phyloP scores from a whole-genome alignment of 1,139 yeast genomes.

The Sugiyamaella castrensis region DNA sequence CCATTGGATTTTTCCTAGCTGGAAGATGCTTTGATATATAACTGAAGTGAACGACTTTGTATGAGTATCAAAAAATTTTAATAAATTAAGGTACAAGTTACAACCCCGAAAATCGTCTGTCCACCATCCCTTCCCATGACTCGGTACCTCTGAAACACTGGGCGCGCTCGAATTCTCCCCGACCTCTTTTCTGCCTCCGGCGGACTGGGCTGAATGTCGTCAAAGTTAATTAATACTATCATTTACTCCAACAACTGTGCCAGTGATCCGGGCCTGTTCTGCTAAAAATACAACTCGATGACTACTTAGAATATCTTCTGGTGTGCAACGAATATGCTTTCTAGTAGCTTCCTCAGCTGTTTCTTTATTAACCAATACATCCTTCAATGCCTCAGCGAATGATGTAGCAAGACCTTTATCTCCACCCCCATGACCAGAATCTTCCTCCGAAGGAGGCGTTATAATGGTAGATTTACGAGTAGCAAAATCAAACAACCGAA shows the following conservation, averaged over 20 bases:
- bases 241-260: constrained; percentile 19
- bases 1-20: too few relatives aligned
- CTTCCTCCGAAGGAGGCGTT: constrained; percentile 23
- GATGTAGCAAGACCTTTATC: constrained; percentile 30
- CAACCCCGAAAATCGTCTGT: too few relatives aligned
- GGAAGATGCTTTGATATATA: too few relatives aligned
- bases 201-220: neutral
- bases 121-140: too few relatives aligned
- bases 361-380: constrained; percentile 20
- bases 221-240: constrained; percentile 12
- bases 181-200: neutral
- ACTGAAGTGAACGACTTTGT: too few relatives aligned
- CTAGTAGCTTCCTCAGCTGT: constrained; percentile 25
- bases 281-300: constrained; percentile 32
- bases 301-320: constrained; percentile 27
- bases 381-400: constrained; percentile 27
- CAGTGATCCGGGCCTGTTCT: constrained; percentile 27
- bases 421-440: constrained; percentile 33
- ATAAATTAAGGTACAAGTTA: too few relatives aligned
- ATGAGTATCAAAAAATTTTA: too few relatives aligned
- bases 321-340: constrained; percentile 27
- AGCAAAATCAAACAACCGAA: constrained; percentile 27
- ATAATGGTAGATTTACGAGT: constrained; percentile 21
- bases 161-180: too few relatives aligned
- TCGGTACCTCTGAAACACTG: too few relatives aligned